A percentile compares a stretch with the other conserved stretches of the same genome.
Conservation (phyloP, 2,329 filamentous ascomycete genomes). For the Aureobasidium sp. region DNA sequence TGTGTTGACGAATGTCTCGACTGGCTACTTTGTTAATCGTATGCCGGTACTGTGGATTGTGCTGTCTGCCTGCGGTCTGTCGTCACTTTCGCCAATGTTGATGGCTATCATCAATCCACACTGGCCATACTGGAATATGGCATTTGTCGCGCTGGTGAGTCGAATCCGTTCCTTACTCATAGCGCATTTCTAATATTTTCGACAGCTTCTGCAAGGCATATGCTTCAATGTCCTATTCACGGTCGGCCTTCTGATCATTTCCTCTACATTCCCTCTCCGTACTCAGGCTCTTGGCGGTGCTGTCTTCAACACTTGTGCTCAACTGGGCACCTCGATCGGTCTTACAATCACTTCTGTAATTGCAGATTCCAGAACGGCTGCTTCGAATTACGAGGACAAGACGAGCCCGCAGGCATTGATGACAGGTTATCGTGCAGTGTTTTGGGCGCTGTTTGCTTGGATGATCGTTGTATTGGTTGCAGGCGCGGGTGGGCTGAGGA, state of each 20-base stretch:
- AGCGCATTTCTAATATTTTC: neutral
- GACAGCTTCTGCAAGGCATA: slow-evolving; percentile 20
- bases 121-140: slow-evolving; percentile 45
- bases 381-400: slow-evolving; percentile 25
- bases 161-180: slow-evolving; percentile 26
- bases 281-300: slow-evolving; percentile 40
- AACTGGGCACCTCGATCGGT: slow-evolving; percentile 38
- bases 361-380: slow-evolving; percentile 26
- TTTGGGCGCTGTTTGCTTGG: slow-evolving; percentile 37
- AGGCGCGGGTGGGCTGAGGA: neutral
- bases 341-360: slow-evolving; percentile 35
- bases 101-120: slow-evolving; percentile 48
- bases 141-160: slow-evolving; percentile 32
- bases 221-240: slow-evolving; percentile 40
- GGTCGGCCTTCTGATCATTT: slow-evolving; percentile 38
- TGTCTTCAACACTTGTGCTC: slow-evolving; percentile 39
- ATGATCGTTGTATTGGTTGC: slow-evolving; percentile 20
- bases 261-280: slow-evolving; percentile 33
- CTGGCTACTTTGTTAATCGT: slow-evolving; percentile 22
- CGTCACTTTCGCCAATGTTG: slow-evolving; percentile 43
- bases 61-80: slow-evolving; percentile 26
- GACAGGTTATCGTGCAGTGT: slow-evolving; percentile 37
- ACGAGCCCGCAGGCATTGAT: slow-evolving; percentile 31
- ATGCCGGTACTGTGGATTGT: slow-evolving; percentile 18
- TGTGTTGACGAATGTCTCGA: slow-evolving; percentile 29